Percentiles rank a stretch among this genome's conserved stretches.
Evolutionary conservation across 495 filamentous ascomycete species (phyloP).

Genomic region (Trichoderma gamsii): DNA sequence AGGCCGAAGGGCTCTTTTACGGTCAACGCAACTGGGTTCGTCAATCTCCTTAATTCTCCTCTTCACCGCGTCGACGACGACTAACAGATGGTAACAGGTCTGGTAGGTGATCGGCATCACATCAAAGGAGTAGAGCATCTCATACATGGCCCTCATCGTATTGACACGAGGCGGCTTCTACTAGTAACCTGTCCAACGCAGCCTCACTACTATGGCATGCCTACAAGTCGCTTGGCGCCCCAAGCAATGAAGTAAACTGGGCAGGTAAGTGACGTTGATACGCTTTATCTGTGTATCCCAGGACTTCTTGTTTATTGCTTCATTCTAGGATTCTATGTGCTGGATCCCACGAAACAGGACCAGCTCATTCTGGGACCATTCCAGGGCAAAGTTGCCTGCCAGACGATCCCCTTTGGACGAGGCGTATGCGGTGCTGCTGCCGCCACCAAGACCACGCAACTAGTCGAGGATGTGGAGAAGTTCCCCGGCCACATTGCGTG

Average conservation of each 20-base stretch:
- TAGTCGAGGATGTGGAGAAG: conserved; percentile 66
- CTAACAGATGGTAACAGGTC: conserved; percentile 38
- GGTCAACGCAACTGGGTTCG: conserved; percentile 85
- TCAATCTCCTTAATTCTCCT: conserved; percentile 15
- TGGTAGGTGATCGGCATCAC: conserved; percentile 40
- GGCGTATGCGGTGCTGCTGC: conserved; percentile 86
- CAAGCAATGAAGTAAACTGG: conserved; percentile 76
- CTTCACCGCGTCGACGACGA: not conserved
- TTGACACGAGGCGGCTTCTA: not conserved
- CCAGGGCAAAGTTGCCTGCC: conserved; percentile 82
- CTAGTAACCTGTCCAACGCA: conserved; percentile 77
- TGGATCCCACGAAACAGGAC: conserved; percentile 51
- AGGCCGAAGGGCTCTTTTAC: conserved; percentile 63
- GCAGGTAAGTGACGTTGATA: conserved; percentile 49
- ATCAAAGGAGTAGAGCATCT: not conserved
- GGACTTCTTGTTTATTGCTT: not conserved
- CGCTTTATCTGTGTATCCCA: not conserved
- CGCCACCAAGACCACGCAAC: conserved; percentile 51
- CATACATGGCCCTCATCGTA: not conserved
- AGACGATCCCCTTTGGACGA: conserved; percentile 69
- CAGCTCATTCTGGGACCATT: conserved; percentile 80
- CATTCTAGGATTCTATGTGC: conserved; percentile 66
- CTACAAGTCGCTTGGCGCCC: conserved; percentile 68
- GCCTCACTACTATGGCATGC: conserved; percentile 84
- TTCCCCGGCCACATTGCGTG: conserved; percentile 93